Evolutionary conservation across 2,329 filamentous ascomycete species (phyloP), one percentile per base, ranked within the genome.

Genomic region (Aureobasidium sp.): DNA sequence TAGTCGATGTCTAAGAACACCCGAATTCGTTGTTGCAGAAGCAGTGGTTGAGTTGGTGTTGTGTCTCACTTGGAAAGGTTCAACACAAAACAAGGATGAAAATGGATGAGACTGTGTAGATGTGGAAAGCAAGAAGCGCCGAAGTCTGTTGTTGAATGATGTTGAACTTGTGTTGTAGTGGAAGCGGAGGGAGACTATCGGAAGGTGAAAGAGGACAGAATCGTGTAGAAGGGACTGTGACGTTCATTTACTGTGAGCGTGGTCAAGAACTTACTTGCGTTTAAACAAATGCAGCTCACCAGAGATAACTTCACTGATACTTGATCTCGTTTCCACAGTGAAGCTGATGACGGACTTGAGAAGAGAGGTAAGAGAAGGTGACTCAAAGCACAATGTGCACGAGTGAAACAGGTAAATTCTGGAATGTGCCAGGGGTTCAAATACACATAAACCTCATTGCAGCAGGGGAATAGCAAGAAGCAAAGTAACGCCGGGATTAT

Each of bases 401-500:
- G 14, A 2, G 8, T 19, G 40, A 27, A 44, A 44, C 8, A 33
- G 44, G 37, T 56, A 22, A 33, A 44, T 54, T 54, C n/a, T n/a
- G 42, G 6, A 14, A 44, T 6, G 29, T 5, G 29, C 52, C 37
- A 58, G 31, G 6, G 17, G 2, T 29, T 47, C 17, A 19, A 37
- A 19, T 37, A 47, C 40, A 47, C n/a, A 39, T 27, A 27, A 35
- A 4, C n/a, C 14, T 19, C 19, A 27, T 19, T 3, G 42, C 15
- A 58, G 33, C 22, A 2, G 54, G 31, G 12, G 15, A 37, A 54
- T 42, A 54, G 17, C 24, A 37, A 40, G 31, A 47, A 45, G 31
- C 54, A 58, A 22, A 58, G 40, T 27, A 22, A 47, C 54, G 54
- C 54, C 54, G 31, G 37, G 29, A 37, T 47, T 12, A 47, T 58